Base-by-base conservation (phyloP, 2,329 filamentous ascomycete species). In the Trematosphaeria pertusa region DNA sequence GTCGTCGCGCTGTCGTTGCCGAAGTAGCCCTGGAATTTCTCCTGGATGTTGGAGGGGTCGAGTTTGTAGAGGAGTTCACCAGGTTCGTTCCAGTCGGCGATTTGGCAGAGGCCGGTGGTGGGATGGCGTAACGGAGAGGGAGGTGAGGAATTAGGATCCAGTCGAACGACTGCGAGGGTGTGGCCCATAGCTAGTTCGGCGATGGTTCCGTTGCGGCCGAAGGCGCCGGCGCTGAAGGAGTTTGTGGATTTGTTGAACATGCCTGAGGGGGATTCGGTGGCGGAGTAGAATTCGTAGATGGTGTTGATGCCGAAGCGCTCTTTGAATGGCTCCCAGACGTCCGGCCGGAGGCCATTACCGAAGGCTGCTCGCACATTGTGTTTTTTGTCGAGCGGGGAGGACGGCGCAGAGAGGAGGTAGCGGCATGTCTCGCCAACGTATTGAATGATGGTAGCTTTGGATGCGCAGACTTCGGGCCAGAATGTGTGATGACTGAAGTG, bases 201-300 rank as follows among this genome's bases (percentile, higher is more conserved):
- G 18, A 91, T 56, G 1, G 80, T 71, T 2, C 88, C 88, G 57
- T 89, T 86, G 55, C 89, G 85, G 0, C 87, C 88, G 2, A 92
- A 86, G 17, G 81, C 78, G n/a, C 82, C 79, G 1, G 81, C 59
- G 76, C 18, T 81, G 75, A 71, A 85, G 87, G 35, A 81, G 79
- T 35, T 87, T 83, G 37, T 51, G 14, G 53, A 61, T 39, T 52
- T 52, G 46, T 72, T 88, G 48, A 82, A 72, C 18, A 91, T 72
- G 0, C 73, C 71, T 50, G 88, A 78, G 19, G 89, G 78, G 11
- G 87, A 84, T 71, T 75, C 73, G 2, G 72, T 75, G 1, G 71
- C 70, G 6, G 64, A 58, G 52, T 73, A 75, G 41, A 75, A 68
- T 37, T 75, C 73, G 44, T 54, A 65, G 46, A 75, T 67, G 4